A percentile compares a stretch with the other conserved stretches of the same genome.
These are phyloP conservation scores for Jimgerdemannia flammicorona DNA, from an alignment of 192 early-diverging fungal species.

Conservation along the genomic window DNA sequence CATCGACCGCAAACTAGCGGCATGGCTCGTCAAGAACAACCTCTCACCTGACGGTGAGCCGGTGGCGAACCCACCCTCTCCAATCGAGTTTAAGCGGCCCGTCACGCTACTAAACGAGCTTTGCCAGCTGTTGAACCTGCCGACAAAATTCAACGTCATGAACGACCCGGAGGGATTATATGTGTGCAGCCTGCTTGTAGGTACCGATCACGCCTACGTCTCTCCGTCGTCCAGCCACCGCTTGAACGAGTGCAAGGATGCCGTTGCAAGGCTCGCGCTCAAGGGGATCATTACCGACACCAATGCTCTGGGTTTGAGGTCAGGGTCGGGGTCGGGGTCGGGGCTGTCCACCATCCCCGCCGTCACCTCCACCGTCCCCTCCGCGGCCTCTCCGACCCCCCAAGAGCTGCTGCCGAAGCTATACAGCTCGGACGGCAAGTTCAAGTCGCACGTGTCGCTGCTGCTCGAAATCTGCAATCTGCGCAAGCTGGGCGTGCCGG, in stretches of 20 bases:
- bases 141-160: background rate
- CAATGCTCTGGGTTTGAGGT: background rate
- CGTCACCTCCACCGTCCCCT: no score
- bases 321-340: no score
- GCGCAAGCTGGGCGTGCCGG: background rate
- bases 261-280: background rate
- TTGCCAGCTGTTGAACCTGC: background rate
- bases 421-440: background rate
- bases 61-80: background rate
- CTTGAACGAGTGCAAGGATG: background rate
- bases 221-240: background rate
- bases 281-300: background rate
- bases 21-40: background rate
- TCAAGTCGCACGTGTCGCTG: background rate
- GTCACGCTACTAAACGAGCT: background rate
- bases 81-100: background rate
- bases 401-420: background rate
- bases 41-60: background rate
- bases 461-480: background rate
- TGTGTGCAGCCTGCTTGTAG: background rate
- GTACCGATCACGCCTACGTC: background rate
- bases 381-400: background rate
- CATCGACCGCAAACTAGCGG: background rate
- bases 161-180: background rate
- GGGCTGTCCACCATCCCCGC: no score